A percentile compares a stretch with the other conserved stretches of the same genome.
phyloP scores from a whole-genome alignment of 2,329 filamentous ascomycete species.

The Arachnopeziza araneosa region DNA sequence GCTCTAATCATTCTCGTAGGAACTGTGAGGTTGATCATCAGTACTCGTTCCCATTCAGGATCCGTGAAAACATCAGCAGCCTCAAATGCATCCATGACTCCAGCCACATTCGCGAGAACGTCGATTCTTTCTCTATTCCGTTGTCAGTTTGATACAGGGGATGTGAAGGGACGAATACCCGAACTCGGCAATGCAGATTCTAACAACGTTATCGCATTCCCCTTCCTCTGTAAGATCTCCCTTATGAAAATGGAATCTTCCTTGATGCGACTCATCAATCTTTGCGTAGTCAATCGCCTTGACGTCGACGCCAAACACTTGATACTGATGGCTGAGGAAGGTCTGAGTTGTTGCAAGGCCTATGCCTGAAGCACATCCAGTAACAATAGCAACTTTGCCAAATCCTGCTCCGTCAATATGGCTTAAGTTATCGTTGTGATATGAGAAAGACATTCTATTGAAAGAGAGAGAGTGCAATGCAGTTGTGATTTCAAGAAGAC shows the following conservation, averaged over 20 bases:
- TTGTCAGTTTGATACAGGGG: neutral
- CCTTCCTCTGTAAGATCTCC: slow-evolving; percentile 28
- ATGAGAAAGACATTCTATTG: slow-evolving; percentile 7
- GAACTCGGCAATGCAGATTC: slow-evolving; percentile 27
- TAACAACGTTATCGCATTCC: slow-evolving; percentile 31
- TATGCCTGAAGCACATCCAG: slow-evolving; percentile 29
- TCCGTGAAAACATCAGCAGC: slow-evolving; percentile 36
- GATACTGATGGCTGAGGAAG: slow-evolving; percentile 29
- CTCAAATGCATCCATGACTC: slow-evolving; percentile 38
- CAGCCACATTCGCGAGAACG: slow-evolving; percentile 41
- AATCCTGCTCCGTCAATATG: slow-evolving; percentile 13
- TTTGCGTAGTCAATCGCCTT: slow-evolving; percentile 29
- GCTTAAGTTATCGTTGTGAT: slow-evolving; percentile 1
- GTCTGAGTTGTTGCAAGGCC: slow-evolving; percentile 32
- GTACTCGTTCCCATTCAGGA: slow-evolving; percentile 35
- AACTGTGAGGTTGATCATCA: slow-evolving; percentile 39
- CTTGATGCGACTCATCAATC: slow-evolving; percentile 13
- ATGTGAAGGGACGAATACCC: slow-evolving; percentile 15
- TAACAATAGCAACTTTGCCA: slow-evolving; percentile 18
- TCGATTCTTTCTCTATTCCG: slow-evolving; percentile 30
- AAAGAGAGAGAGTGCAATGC: neutral
- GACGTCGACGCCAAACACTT: slow-evolving; percentile 31
- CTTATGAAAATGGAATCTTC: slow-evolving; percentile 31
- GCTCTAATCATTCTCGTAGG: slow-evolving; percentile 41
- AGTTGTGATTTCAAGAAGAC: neutral